These are phyloP conservation scores for Citrullus amarus DNA, from an alignment of 306 rosid genomes.

Conservation along the genomic window DNA sequence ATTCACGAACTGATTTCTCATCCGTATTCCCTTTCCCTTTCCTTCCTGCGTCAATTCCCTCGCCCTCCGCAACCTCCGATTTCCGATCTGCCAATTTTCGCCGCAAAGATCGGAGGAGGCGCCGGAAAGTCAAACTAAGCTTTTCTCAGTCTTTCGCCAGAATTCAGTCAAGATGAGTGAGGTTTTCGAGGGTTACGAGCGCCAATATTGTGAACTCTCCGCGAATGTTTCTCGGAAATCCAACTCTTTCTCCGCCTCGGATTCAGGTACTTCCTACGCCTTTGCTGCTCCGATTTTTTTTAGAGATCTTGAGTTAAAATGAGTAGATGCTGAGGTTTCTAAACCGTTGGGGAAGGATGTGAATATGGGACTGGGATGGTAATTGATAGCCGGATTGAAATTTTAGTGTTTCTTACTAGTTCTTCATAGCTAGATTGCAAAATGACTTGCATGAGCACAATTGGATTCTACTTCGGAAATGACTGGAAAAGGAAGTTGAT, in stretches of 20 bases:
- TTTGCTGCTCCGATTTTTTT: neutral
- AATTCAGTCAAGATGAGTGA: slow-evolving; percentile 10
- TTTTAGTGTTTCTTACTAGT: neutral
- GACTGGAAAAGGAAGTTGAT: neutral
- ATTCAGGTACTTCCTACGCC: slow-evolving; percentile 10
- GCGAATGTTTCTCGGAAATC: slow-evolving; percentile 13
- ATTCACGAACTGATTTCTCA: neutral
- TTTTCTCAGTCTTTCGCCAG: neutral
- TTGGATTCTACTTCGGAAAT: neutral
- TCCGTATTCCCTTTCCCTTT: neutral
- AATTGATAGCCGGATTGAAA: neutral
- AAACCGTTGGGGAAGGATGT: neutral
- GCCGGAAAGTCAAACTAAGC: neutral
- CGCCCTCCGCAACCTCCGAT: neutral
- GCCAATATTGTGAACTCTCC: slow-evolving; percentile 25
- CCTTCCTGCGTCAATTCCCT: neutral
- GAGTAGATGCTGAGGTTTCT: neutral
- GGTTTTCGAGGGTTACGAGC: slow-evolving; percentile 22
- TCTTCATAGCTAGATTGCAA: neutral
- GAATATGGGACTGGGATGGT: neutral
- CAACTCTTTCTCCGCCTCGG: slow-evolving; percentile 3
- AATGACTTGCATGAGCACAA: neutral
- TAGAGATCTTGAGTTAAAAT: neutral
- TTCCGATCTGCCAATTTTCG: neutral
- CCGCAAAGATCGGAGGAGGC: neutral